phyloP scores from a whole-genome alignment of 202 grass and related monocot genomes.

The Tripidium arundinaceum region DNA sequence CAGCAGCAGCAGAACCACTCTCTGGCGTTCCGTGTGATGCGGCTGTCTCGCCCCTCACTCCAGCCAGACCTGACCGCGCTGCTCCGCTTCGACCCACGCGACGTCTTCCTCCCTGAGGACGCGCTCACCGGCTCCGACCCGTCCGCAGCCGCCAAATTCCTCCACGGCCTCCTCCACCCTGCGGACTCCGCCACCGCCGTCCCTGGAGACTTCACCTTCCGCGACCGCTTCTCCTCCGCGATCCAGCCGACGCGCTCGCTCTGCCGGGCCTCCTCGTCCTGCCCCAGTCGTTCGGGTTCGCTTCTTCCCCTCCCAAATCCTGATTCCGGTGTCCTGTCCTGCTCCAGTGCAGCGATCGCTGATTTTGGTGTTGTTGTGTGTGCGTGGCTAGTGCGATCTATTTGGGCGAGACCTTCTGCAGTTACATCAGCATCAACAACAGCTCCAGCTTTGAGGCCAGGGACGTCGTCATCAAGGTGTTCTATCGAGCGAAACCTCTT shows the following conservation, averaged over 20 bases:
- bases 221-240: slow-evolving; percentile 77
- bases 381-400: slow-evolving; percentile 74
- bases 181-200: slow-evolving; percentile 28
- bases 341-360: slow-evolving; percentile 4
- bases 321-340: slow-evolving; percentile 1
- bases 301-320: slow-evolving; percentile 4
- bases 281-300: slow-evolving; percentile 86
- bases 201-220: slow-evolving; percentile 77
- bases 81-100: slow-evolving; percentile 78
- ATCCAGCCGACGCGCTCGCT: slow-evolving; percentile 72
- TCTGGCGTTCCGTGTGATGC: slow-evolving; percentile 96
- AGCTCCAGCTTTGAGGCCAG: slow-evolving; percentile 84
- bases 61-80: slow-evolving; percentile 65
- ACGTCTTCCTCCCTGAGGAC: slow-evolving; percentile 87
- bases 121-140: slow-evolving; percentile 51
- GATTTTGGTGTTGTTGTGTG: slow-evolving; percentile 16
- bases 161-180: slow-evolving; percentile 36
- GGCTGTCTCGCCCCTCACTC: slow-evolving; percentile 82
- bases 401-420: slow-evolving; percentile 97
- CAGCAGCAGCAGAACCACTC: slow-evolving; percentile 55
- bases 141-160: slow-evolving; percentile 33
- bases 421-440: slow-evolving; percentile 99
- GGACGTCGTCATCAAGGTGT: slow-evolving; percentile 89
- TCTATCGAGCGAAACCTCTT: not conserved
- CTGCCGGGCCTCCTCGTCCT: slow-evolving; percentile 82